These are phyloP conservation scores for Entomortierella lignicola DNA, from an alignment of 192 early-diverging fungal genomes.

Conservation along the genomic window DNA sequence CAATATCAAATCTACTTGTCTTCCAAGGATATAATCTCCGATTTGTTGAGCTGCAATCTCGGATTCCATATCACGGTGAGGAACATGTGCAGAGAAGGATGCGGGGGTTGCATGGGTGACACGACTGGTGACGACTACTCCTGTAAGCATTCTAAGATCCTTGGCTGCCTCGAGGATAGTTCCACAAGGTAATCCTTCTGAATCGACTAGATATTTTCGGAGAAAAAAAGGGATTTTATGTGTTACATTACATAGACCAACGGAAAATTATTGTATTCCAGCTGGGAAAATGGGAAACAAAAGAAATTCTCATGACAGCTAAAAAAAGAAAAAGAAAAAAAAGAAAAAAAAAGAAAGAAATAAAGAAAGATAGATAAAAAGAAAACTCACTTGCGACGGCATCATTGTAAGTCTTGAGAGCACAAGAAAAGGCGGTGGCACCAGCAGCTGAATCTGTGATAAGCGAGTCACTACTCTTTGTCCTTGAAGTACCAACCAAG, in stretches of 20 bases:
- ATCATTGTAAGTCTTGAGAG: constrained; percentile 91
- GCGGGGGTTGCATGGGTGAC: constrained; percentile 95
- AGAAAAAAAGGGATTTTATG: neutral
- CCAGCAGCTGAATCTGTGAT: constrained; percentile 98
- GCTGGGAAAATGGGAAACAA: too few relatives aligned
- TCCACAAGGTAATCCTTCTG: constrained; percentile 79
- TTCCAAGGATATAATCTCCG: constrained; percentile 86
- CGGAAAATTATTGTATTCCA: too few relatives aligned
- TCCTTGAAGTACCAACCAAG: constrained; percentile 92
- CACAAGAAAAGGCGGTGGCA: constrained; percentile 95
- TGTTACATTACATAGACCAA: too few relatives aligned
- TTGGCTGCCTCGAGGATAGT: constrained; percentile 97
- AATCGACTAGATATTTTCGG: constrained; percentile 57
- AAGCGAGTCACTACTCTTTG: constrained; percentile 80
- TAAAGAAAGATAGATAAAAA: neutral
- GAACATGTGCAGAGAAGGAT: constrained; percentile 84
- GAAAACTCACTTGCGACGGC: constrained; percentile 93
- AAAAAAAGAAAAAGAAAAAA: too few relatives aligned
- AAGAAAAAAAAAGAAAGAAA: constrained; percentile 10
- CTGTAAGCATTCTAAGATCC: constrained; percentile 81
- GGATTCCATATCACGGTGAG: constrained; percentile 81
- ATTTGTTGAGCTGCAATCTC: constrained; percentile 93
- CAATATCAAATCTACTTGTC: constrained; percentile 87
- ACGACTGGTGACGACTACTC: constrained; percentile 91
- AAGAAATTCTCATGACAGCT: too few relatives aligned